Conservation (phyloP, 805 yeast species). For the Wickerhamiella musiphila region DNA sequence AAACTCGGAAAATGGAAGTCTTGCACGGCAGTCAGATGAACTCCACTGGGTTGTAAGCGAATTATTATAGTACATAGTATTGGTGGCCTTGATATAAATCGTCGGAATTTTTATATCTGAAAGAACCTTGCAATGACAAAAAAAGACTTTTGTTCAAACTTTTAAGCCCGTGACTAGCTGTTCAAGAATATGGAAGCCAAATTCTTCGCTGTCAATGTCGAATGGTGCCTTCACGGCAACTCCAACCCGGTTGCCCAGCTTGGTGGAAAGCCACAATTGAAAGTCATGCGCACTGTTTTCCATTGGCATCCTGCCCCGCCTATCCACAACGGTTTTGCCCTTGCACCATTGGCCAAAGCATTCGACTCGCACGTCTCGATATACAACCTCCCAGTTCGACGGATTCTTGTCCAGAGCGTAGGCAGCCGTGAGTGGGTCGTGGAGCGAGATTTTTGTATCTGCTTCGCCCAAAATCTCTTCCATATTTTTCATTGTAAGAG, state of each 20-base stretch:
- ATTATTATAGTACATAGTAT: too few relatives aligned
- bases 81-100: too few relatives aligned
- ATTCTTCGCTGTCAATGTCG: too few relatives aligned
- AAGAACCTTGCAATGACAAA: too few relatives aligned
- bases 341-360: slow-evolving; percentile 23
- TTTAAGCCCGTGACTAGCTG: too few relatives aligned
- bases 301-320: slow-evolving; percentile 17
- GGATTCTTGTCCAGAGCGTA: slow-evolving; percentile 16
- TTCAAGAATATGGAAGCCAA: too few relatives aligned
- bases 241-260: slow-evolving; percentile 13
- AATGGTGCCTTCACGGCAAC: slow-evolving; percentile 13
- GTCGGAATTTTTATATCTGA: too few relatives aligned
- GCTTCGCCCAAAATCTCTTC: slow-evolving; percentile 12
- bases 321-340: slow-evolving; percentile 23
- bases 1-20: too few relatives aligned
- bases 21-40: too few relatives aligned
- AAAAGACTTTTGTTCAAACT: too few relatives aligned
- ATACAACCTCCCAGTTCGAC: slow-evolving; percentile 11
- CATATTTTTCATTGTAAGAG: slow-evolving; percentile 11
- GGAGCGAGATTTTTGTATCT: slow-evolving; percentile 16
- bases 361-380: slow-evolving; percentile 24
- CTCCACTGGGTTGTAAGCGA: too few relatives aligned
- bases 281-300: slow-evolving; percentile 12
- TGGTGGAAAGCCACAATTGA: slow-evolving; percentile 15
- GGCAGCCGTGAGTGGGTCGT: slow-evolving; percentile 26